A percentile compares a stretch with the other conserved stretches of the same genome.
Evolutionary conservation across 1,284 basidiomycete genomes (phyloP).

Genomic region (Clitocybe nebularis): DNA sequence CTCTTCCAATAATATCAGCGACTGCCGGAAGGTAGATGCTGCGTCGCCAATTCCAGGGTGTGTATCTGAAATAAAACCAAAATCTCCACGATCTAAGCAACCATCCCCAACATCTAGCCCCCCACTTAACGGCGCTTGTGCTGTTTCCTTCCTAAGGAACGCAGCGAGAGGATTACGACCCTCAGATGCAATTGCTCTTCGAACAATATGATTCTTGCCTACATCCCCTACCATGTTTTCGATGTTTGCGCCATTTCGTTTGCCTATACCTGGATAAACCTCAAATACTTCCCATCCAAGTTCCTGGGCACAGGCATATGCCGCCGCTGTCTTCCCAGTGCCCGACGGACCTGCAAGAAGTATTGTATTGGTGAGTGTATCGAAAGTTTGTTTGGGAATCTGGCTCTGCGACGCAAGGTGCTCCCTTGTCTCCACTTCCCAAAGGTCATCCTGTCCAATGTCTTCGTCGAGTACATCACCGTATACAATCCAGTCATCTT

Average conservation of each 20-base stretch:
- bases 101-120: not conserved
- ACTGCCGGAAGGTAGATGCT: constrained; percentile 58
- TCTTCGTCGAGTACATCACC: constrained; percentile 40
- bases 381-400: constrained; percentile 25
- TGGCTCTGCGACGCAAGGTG: constrained; percentile 13
- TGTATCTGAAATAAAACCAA: constrained; percentile 22
- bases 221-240: constrained; percentile 88
- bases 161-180: constrained; percentile 3
- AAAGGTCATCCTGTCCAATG: constrained; percentile 29
- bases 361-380: constrained; percentile 77
- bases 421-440: constrained; percentile 15
- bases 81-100: no score
- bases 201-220: constrained; percentile 86
- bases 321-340: constrained; percentile 87
- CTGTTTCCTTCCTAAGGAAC: constrained; percentile 6
- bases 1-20: constrained; percentile 93
- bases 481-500: constrained; percentile 48
- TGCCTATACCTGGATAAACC: constrained; percentile 93
- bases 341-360: constrained; percentile 83
- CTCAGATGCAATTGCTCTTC: constrained; percentile 20
- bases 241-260: constrained; percentile 77
- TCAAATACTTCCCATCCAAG: constrained; percentile 97
- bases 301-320: constrained; percentile 91
- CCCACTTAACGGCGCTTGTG: not conserved
- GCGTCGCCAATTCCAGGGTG: not conserved